Conservation (phyloP, 768 basidiomycete genomes). For the Termitomyces sp. region DNA sequence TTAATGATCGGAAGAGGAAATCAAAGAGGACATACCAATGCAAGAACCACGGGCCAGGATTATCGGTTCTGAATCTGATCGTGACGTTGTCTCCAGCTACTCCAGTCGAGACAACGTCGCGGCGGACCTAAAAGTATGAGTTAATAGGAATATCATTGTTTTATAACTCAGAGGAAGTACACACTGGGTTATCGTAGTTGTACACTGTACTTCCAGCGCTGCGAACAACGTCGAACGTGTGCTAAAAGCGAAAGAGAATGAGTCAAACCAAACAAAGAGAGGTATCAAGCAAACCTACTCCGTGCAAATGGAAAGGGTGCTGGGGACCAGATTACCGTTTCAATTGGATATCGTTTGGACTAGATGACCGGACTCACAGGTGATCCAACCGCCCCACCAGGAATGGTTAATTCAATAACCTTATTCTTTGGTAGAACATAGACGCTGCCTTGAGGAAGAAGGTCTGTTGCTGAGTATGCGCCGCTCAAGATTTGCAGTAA, state of each 20-base stretch:
- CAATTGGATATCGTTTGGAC: background rate
- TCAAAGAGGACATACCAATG: background rate
- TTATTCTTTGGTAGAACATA: constrained; percentile 37
- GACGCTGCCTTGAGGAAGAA: constrained; percentile 33
- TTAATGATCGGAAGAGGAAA: background rate
- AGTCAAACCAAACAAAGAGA: background rate
- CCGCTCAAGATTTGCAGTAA: constrained; percentile 2
- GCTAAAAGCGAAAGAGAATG: background rate
- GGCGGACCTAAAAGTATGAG: background rate
- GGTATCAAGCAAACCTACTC: background rate
- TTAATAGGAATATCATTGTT: no score
- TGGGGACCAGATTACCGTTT: background rate
- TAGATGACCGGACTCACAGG: constrained; percentile 16
- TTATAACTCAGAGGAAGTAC: background rate
- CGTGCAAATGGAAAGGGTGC: background rate
- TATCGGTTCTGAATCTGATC: background rate
- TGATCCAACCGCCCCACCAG: constrained; percentile 24
- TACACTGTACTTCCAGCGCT: background rate
- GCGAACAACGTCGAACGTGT: background rate
- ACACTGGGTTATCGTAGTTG: background rate
- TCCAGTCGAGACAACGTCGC: background rate
- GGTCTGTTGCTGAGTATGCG: background rate
- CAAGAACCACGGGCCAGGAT: constrained; percentile 1
- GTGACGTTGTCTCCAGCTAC: background rate
- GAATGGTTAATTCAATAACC: constrained; percentile 39